Evolutionary conservation across 495 filamentous ascomycete genomes (phyloP), one percentile per base, ranked within the genome.

Genomic region (Annulohypoxylon nitens): DNA sequence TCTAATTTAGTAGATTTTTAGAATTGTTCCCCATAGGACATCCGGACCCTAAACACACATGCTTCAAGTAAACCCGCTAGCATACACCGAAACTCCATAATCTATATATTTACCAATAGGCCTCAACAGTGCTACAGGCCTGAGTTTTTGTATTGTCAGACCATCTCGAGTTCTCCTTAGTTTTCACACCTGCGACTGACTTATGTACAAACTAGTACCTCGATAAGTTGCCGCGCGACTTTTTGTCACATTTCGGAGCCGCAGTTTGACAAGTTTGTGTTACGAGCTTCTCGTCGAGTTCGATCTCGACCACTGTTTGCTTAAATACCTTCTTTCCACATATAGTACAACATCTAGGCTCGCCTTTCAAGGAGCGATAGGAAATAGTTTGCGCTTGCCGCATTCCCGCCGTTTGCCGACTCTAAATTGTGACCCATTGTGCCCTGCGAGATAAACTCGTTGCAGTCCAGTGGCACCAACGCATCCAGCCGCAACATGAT

Each of bases 221-320:
- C 23, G 16, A 47, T 23, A 45, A 3, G 26, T 58, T 58, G 25
- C 14, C 10, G 9, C 16, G 23, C 30, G 10, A 23, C 34, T 30
- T 2, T 54, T 20, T 37, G 11, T 3, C 50, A 30, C 30, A 51
- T 33, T 23, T 41, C 12, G 25, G 45, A 33, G 51, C 8, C 16
- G 11, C 39, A 47, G 55, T 59, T 41, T 25, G 34, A 59, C 33
- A 20, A 20, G 7, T 12, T 57, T 14, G 53, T 36, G 53, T 4
- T 30, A 14, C 53, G 11, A 20, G 16, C 2, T 10, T 60, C n/a
- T 37, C 53, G 25, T 58, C 67, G 50, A 64, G 67, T 63, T 64
- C 43, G 10, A 50, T 64, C 30, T 18, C 25, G 50, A 63, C 25
- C 48, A 45, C 33, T 64, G 60, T 70, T 64, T 64, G 59, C 51